These are phyloP conservation scores for Emericellopsis cladophorae DNA, from an alignment of 2,329 filamentous ascomycete genomes.

Conservation along the genomic window DNA sequence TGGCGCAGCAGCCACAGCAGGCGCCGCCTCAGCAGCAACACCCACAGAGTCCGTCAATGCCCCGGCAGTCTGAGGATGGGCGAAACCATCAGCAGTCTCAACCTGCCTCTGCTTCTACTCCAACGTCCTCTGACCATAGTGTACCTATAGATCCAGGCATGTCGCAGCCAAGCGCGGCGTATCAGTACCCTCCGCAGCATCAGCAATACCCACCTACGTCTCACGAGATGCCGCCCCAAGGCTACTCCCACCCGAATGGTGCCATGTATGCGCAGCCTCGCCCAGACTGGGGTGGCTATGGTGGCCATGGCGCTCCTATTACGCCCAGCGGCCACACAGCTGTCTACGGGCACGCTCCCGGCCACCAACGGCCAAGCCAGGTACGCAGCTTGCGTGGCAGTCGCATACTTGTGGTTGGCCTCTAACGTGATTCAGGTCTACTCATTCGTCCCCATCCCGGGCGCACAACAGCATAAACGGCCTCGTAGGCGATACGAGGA, in stretches of 20 bases:
- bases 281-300: conserved; percentile 64
- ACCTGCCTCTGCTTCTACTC: background rate
- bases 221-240: conserved; percentile 76
- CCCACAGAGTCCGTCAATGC: conserved; percentile 86
- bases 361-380: conserved; percentile 44
- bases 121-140: conserved; percentile 76
- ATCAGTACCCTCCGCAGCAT: conserved; percentile 62
- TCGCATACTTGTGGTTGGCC: background rate
- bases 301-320: conserved; percentile 35
- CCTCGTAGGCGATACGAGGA: conserved; percentile 91
- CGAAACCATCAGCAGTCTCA: conserved; percentile 65
- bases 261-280: conserved; percentile 57
- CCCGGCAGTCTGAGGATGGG: conserved; percentile 72
- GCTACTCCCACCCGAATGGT: conserved; percentile 43
- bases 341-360: conserved; percentile 41
- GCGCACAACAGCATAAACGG: conserved; percentile 92
- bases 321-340: conserved; percentile 34
- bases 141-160: conserved; percentile 99
- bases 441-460: conserved; percentile 94
- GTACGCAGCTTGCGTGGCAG: conserved; percentile 22
- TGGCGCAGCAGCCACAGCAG: conserved; percentile 62
- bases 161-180: conserved; percentile 83
- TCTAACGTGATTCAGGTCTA: conserved; percentile 53
- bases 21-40: conserved; percentile 18
- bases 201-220: conserved; percentile 68